Evolutionary conservation across 176 grass and related monocot species (phyloP).

Genomic region (Cymbopogon citratus): DNA sequence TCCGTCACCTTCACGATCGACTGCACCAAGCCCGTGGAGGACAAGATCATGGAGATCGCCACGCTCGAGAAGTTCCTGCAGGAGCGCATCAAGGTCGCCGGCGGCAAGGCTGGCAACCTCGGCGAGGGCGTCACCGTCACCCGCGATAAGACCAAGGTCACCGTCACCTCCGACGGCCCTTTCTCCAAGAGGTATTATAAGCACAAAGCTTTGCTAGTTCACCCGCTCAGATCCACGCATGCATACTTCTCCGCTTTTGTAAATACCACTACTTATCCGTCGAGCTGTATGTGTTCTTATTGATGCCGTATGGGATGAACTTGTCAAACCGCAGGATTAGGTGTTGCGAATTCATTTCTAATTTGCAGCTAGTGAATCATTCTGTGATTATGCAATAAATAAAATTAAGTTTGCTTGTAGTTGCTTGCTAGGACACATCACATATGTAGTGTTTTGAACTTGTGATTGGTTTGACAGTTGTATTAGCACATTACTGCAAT

Average conservation of each 20-base stretch:
- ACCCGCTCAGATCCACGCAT: slow-evolving; percentile 15
- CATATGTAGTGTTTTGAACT: too few species aligned
- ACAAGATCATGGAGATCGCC: slow-evolving; percentile 96
- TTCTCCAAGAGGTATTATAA: slow-evolving; percentile 66
- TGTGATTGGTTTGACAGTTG: neutral
- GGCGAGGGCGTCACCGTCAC: slow-evolving; percentile 64
- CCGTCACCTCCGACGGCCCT: slow-evolving; percentile 70
- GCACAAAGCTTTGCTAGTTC: neutral
- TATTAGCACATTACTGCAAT: neutral
- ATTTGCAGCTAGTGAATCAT: neutral
- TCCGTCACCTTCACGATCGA: slow-evolving; percentile 72
- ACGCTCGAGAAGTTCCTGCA: slow-evolving; percentile 92
- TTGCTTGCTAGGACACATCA: neutral
- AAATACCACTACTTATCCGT: neutral
- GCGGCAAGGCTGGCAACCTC: slow-evolving; percentile 48
- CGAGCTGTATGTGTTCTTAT: neutral
- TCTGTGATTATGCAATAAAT: neutral
- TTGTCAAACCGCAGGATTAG: neutral
- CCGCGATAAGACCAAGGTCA: slow-evolving; percentile 79
- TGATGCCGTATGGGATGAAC: neutral
- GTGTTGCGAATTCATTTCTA: neutral
- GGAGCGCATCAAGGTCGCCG: slow-evolving; percentile 89
- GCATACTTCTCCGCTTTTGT: neutral
- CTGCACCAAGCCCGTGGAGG: slow-evolving; percentile 88
- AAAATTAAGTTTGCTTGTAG: neutral